Base-by-base conservation (phyloP, 176 grass and related monocot species). In the Ensete ventricosum region DNA sequence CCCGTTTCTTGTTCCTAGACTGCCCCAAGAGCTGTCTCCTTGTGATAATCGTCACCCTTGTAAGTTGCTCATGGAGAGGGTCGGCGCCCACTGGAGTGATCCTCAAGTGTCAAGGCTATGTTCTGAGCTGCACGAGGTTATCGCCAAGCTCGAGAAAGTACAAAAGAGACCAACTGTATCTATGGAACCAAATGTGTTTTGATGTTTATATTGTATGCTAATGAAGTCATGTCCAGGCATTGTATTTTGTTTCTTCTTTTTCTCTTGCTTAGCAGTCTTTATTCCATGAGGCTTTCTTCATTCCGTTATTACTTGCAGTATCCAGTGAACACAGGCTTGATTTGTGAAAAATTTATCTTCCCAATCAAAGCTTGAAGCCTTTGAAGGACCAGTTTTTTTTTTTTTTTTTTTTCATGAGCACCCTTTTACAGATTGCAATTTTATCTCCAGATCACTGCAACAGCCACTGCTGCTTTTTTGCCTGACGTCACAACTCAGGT, bases 1-100 rank as follows among this genome's bases (percentile, higher is more conserved):
- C 73, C 90, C 88, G 0, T 99, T 99, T 77, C 95, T 99, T 51
- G 79, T 91, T 67, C 95, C 90, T 79, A 76, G 29, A 0, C 73
- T 89, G 29, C 78, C 85, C 19, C 77, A 62, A 49, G 74, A 88
- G 75, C 72, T 88, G 58, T 59, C 84, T 64, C 55, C 10, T 9
- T 65, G 52, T 14, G 29, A 58, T 54, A 17, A 84, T 23, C 3
- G 71, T 67, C 76, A 85, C 12, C 78, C 52, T 9, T 78, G 66
- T 80, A 79, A 11, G 21, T 76, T 79, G 20, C 57, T 89, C 27
- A 65, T 89, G 69, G 88, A 91, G 73, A 85, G 69, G 50, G 22
- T 85, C 48, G 82, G 76, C 65, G 50, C 71, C 14, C 78, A 93
- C 50, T 89, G 90, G 88, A 69, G 72, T 52, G 52, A 87, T 76